Percentiles rank a stretch among this genome's conserved stretches.
Conservation (phyloP, 176 grass and related monocot species). For the Rhipidocladum racemiflorum region DNA sequence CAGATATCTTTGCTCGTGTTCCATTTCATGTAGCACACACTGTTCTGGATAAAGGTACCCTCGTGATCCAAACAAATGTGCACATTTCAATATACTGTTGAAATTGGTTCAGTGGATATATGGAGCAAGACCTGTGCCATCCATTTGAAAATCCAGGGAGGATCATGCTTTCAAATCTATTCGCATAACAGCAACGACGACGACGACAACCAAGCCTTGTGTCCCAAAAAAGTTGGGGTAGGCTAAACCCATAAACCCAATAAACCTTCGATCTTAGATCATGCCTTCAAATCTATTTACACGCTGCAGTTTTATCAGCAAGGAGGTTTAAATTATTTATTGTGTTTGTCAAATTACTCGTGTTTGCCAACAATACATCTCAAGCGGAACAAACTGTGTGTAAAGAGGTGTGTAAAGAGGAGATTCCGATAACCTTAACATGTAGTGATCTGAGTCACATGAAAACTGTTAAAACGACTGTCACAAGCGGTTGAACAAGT, state of each 20-base stretch:
- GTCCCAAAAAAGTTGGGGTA: no score
- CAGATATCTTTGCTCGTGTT: slow-evolving; percentile 72
- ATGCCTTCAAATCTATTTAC: not conserved
- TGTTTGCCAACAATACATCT: not conserved
- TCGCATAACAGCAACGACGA: no score
- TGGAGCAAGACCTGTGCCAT: not conserved
- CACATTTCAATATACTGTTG: not conserved
- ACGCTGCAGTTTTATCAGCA: not conserved
- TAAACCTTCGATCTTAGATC: not conserved
- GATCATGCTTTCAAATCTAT: not conserved
- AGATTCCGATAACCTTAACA: not conserved
- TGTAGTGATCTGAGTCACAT: not conserved
- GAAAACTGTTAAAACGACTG: slow-evolving; percentile 1
- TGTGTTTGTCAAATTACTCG: not conserved
- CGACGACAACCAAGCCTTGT: no score
- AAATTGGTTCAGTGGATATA: not conserved
- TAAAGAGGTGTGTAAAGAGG: no score
- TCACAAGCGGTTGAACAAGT: not conserved
- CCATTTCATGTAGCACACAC: slow-evolving; percentile 85
- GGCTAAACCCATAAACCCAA: no score
- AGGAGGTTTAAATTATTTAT: not conserved
- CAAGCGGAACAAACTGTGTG: not conserved
- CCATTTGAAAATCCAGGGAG: not conserved
- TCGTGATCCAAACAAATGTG: not conserved
- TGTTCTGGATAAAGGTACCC: slow-evolving; percentile 68